Evolutionary conservation across 1,284 basidiomycete genomes (phyloP).

Genomic region (Leccinum solheimii): DNA sequence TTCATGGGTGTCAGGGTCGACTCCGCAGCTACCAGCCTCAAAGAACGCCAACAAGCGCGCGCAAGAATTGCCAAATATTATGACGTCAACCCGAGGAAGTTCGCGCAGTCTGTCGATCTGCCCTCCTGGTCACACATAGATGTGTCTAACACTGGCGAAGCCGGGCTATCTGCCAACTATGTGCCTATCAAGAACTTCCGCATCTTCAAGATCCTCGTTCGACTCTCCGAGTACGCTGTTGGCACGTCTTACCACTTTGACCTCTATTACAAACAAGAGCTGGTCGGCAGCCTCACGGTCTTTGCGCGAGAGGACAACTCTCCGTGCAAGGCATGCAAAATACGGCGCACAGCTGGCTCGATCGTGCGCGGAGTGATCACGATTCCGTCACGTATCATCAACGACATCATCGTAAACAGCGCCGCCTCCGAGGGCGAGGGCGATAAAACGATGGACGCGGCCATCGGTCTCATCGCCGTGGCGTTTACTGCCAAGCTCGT

Average conservation of each 20-base stretch:
- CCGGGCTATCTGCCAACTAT: conserved; percentile 16
- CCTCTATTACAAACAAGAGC: conserved; percentile 19
- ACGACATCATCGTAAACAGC: conserved; percentile 20
- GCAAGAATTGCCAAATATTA: conserved; percentile 23
- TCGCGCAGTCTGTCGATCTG: not conserved
- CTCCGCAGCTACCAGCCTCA: conserved; percentile 2
- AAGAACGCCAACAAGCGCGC: conserved; percentile 23
- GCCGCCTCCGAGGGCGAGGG: not conserved
- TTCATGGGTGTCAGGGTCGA: conserved; percentile 30
- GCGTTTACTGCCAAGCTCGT: conserved; percentile 18
- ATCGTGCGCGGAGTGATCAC: conserved; percentile 26
- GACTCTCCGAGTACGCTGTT: conserved; percentile 26
- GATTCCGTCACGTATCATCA: conserved; percentile 19
- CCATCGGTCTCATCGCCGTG: conserved; percentile 12
- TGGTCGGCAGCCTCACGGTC: conserved; percentile 25
- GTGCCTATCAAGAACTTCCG: conserved; percentile 22
- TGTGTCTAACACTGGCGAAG: conserved; percentile 11
- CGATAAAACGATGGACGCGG: conserved; percentile 9
- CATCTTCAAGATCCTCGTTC: conserved; percentile 26
- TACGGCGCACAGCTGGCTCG: conserved; percentile 16
- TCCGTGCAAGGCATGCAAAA: conserved; percentile 25
- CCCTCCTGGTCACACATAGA: conserved; percentile 20
- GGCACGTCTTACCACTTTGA: conserved; percentile 23
- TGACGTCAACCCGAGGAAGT: conserved; percentile 20
- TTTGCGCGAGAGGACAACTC: conserved; percentile 25